These are phyloP conservation scores for Rhizopogon hawkerae DNA, from an alignment of 1,284 basidiomycete species.

Conservation along the genomic window DNA sequence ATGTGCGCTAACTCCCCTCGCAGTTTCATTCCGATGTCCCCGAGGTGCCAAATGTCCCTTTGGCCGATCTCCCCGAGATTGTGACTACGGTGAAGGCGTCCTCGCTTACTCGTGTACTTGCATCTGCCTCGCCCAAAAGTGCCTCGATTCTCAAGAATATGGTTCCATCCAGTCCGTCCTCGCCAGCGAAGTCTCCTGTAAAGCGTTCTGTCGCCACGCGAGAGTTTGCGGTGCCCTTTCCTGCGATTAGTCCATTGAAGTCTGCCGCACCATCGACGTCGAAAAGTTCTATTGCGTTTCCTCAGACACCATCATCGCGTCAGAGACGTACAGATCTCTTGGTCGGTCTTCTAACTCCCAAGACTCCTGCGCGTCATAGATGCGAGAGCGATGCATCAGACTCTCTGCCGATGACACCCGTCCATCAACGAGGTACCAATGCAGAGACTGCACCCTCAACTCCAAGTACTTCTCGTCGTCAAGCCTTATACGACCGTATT, in stretches of 20 bases:
- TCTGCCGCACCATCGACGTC: constrained; percentile 31
- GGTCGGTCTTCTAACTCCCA: constrained; percentile 34
- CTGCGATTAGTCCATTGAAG: constrained; percentile 31
- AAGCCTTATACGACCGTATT: constrained; percentile 71
- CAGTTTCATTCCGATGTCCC: constrained; percentile 43
- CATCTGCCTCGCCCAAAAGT: constrained; percentile 63
- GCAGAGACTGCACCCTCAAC: constrained; percentile 54
- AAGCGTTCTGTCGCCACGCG: constrained; percentile 13
- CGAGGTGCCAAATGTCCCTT: constrained; percentile 50
- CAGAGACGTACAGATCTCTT: constrained; percentile 28
- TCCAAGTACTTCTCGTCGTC: constrained; percentile 62
- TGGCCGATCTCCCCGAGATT: constrained; percentile 58
- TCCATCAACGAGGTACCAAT: constrained; percentile 47
- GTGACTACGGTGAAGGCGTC: constrained; percentile 46
- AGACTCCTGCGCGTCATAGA: constrained; percentile 40
- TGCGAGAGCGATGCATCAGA: constrained; percentile 24
- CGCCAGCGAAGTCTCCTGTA: constrained; percentile 24
- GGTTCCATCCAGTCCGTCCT: constrained; percentile 41
- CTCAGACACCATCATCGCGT: constrained; percentile 43
- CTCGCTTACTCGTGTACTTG: constrained; percentile 57
- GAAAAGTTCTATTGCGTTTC: constrained; percentile 38
- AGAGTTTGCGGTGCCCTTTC: constrained; percentile 46
- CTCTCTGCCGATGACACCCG: constrained; percentile 55
- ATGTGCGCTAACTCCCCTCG: constrained; percentile 8
- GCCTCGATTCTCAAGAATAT: constrained; percentile 33